A percentile compares a stretch with the other conserved stretches of the same genome.
These are phyloP conservation scores for Coprinopsis cinerea DNA, from an alignment of 768 basidiomycete species.

Conservation along the genomic window DNA sequence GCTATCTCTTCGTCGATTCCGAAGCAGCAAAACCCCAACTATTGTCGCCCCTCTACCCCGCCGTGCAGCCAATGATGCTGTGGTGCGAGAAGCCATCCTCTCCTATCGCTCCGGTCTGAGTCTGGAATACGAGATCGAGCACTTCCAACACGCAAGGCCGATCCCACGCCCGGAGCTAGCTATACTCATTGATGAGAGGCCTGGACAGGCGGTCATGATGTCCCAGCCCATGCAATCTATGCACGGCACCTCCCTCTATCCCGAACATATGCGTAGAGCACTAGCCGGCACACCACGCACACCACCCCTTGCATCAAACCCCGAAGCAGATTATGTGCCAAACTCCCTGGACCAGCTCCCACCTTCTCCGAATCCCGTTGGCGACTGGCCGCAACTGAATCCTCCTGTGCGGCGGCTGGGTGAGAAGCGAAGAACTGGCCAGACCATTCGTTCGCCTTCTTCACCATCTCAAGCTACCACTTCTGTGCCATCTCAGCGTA, in stretches of 20 bases:
- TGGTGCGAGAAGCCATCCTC: slow-evolving; percentile 27
- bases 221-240: not conserved
- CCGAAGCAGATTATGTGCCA: slow-evolving; percentile 18
- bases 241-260: slow-evolving; percentile 20
- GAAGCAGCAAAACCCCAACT: slow-evolving; percentile 28
- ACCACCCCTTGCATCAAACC: slow-evolving; percentile 22
- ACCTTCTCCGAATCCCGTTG: slow-evolving; percentile 39
- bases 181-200: not conserved
- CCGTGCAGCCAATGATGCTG: slow-evolving; percentile 18
- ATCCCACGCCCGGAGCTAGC: not conserved
- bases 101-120: slow-evolving; percentile 35
- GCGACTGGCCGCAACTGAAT: slow-evolving; percentile 50
- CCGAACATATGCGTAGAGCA: slow-evolving; percentile 19
- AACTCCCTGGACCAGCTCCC: slow-evolving; percentile 16
- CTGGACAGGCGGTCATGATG: not conserved
- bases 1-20: slow-evolving; percentile 26
- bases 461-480: not conserved
- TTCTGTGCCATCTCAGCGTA: slow-evolving; percentile 12
- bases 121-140: slow-evolving; percentile 44
- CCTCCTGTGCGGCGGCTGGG: not conserved
- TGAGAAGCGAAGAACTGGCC: slow-evolving; percentile 22
- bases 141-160: slow-evolving; percentile 27
- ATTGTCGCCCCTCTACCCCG: slow-evolving; percentile 41
- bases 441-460: slow-evolving; percentile 10
- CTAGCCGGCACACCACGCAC: slow-evolving; percentile 7